Percentiles rank a stretch among this genome's conserved stretches.
phyloP scores from a whole-genome alignment of 169 alveolate genomes.

The Cryptosporidium sp. region DNA sequence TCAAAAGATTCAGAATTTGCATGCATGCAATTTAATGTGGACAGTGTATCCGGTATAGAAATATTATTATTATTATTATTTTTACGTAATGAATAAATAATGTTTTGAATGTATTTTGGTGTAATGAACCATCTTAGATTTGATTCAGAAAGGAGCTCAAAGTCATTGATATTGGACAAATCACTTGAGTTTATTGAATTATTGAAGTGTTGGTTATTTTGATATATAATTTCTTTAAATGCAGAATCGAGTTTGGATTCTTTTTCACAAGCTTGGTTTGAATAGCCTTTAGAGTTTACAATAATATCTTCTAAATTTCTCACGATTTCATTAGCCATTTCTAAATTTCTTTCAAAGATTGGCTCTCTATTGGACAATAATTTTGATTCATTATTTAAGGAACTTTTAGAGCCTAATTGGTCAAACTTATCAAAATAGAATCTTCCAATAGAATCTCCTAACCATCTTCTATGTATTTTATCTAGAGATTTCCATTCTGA shows the following conservation, averaged over 20 bases:
- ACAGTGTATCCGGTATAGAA: not conserved
- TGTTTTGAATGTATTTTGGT: slow-evolving; percentile 38
- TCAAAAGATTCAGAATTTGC: not conserved
- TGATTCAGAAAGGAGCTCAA: slow-evolving; percentile 65
- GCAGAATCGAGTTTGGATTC: not conserved
- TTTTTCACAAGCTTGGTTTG: not conserved
- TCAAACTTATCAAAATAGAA: slow-evolving; percentile 15
- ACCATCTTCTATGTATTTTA: slow-evolving; percentile 60
- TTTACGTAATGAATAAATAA: not conserved
- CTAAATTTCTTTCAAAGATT: slow-evolving; percentile 29
- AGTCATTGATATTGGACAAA: slow-evolving; percentile 20
- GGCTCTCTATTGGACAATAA: not conserved
- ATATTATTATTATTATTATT: slow-evolving; percentile 5
- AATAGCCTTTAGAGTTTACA: not conserved
- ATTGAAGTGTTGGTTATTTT: slow-evolving; percentile 30
- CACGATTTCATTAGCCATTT: slow-evolving; percentile 38
- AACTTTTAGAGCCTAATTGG: not conserved
- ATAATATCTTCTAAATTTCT: slow-evolving; percentile 33
- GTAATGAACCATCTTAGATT: slow-evolving; percentile 49
- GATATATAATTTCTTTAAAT: slow-evolving; percentile 9
- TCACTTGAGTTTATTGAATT: slow-evolving; percentile 31
- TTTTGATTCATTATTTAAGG: not conserved
- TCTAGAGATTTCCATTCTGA: slow-evolving; percentile 76
- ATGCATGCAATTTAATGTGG: slow-evolving; percentile 8
- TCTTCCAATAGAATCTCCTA: slow-evolving; percentile 34